These are phyloP conservation scores for Metschnikowia bowlesiae DNA, from an alignment of 805 yeast genomes.

Conservation along the genomic window DNA sequence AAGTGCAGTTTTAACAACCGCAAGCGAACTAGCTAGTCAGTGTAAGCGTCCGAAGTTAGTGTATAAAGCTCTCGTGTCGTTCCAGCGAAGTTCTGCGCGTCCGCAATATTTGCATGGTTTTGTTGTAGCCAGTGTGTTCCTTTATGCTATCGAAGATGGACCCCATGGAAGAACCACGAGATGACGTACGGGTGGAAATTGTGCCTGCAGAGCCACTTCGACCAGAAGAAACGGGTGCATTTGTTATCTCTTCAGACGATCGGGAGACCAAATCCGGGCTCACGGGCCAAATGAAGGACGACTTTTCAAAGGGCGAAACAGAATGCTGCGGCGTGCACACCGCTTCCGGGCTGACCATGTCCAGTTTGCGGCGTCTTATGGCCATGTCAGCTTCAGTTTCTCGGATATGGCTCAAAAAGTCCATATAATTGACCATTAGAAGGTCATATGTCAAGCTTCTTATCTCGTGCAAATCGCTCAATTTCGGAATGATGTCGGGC, in stretches of 20 bases:
- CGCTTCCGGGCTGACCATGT: conserved; percentile 5
- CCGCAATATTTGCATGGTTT: conserved; percentile 27
- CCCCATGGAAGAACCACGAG: conserved; percentile 32
- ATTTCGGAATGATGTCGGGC: conserved; percentile 19
- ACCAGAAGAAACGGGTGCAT: conserved; percentile 1
- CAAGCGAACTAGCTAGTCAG: background rate
- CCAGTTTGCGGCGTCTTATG: conserved; percentile 18
- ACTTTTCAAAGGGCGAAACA: background rate
- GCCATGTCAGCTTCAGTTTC: conserved; percentile 5
- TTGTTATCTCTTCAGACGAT: background rate
- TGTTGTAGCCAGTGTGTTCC: conserved; percentile 26
- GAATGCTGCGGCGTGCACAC: conserved; percentile 1
- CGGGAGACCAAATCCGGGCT: background rate
- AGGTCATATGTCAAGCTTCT: conserved; percentile 26
- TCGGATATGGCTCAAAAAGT: conserved; percentile 24
- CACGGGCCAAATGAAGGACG: conserved; percentile 1
- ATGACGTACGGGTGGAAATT: conserved; percentile 12
- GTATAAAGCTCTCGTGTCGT: conserved; percentile 3
- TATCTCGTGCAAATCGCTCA: conserved; percentile 13
- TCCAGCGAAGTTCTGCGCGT: conserved; percentile 24
- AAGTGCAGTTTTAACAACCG: background rate
- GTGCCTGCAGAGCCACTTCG: conserved; percentile 13
- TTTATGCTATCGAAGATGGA: conserved; percentile 27
- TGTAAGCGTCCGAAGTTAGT: background rate
- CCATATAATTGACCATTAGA: conserved; percentile 29